Evolutionary conservation across 768 basidiomycete genomes (phyloP).

Genomic region (Flagelloscypha sp.): DNA sequence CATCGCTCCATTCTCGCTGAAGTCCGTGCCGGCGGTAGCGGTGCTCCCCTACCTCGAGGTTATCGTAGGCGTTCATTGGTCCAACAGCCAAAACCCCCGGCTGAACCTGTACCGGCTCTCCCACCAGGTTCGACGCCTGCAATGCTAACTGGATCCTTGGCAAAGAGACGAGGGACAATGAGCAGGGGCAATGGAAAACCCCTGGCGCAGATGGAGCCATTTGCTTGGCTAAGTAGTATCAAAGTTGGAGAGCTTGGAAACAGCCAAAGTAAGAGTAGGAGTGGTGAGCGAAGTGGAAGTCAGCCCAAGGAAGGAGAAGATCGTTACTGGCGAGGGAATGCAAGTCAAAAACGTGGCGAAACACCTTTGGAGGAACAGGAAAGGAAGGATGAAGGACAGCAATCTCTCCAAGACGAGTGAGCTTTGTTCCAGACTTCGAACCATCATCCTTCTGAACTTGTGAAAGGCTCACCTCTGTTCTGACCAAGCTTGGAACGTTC

Average conservation of each 20-base stretch:
- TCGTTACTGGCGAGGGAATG: no score
- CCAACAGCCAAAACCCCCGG: conserved; percentile 15
- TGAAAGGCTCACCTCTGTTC: conserved; percentile 64
- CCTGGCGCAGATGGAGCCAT: conserved; percentile 49
- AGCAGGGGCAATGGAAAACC: conserved; percentile 35
- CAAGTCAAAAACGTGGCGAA: no score
- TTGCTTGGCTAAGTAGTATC: conserved; percentile 68
- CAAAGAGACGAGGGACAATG: conserved; percentile 10
- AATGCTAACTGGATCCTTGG: neutral
- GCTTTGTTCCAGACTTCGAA: conserved; percentile 13
- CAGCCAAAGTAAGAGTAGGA: conserved; percentile 29
- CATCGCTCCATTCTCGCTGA: conserved; percentile 62
- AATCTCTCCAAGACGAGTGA: conserved; percentile 68
- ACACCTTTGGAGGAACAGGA: no score
- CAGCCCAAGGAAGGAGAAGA: conserved; percentile 25
- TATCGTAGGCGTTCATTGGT: conserved; percentile 6
- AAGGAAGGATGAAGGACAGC: no score
- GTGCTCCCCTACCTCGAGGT: conserved; percentile 26
- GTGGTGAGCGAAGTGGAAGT: conserved; percentile 35
- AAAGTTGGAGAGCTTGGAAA: conserved; percentile 42
- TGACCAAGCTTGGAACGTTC: conserved; percentile 53
- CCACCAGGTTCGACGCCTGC: no score
- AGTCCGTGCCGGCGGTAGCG: conserved; percentile 61
- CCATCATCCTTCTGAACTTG: conserved; percentile 1
- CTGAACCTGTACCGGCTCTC: conserved; percentile 24